These are phyloP conservation scores for Hygrophorus pudorinus DNA, from an alignment of 768 basidiomycete genomes.

Conservation along the genomic window DNA sequence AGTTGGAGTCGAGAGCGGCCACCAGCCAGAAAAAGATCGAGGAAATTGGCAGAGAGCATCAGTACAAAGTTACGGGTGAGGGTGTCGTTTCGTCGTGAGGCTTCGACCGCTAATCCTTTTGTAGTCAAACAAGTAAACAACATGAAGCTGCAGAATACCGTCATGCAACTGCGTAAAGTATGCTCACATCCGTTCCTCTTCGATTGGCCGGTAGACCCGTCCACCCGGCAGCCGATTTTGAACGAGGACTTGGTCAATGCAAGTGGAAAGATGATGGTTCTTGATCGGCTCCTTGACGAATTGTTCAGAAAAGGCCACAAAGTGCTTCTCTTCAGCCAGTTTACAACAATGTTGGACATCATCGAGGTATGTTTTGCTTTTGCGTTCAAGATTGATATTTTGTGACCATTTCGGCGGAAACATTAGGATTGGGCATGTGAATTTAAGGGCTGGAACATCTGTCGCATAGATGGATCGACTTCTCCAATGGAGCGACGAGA, in stretches of 20 bases:
- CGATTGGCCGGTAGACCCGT: conserved; percentile 65
- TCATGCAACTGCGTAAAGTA: conserved; percentile 97
- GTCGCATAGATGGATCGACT: conserved; percentile 88
- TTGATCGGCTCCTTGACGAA: conserved; percentile 78
- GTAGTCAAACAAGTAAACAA: conserved; percentile 82
- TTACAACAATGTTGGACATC: conserved; percentile 93
- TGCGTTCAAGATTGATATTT: conserved; percentile 1
- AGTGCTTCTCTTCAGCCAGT: conserved; percentile 84
- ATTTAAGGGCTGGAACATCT: conserved; percentile 73
- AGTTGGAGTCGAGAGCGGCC: conserved; percentile 26
- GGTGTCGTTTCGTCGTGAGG: conserved; percentile 1
- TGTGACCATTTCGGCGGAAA: background rate
- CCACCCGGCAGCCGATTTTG: conserved; percentile 51
- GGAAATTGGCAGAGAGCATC: conserved; percentile 48
- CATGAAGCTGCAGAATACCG: conserved; percentile 86
- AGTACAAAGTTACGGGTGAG: conserved; percentile 49
- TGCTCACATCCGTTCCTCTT: conserved; percentile 91
- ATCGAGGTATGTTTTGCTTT: conserved; percentile 53
- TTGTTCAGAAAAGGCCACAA: conserved; percentile 77
- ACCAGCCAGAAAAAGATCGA: conserved; percentile 36
- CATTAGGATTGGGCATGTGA: conserved; percentile 78
- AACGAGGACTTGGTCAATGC: conserved; percentile 75
- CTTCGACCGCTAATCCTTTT: background rate
- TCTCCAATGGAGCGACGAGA: conserved; percentile 71
- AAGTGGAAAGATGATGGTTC: conserved; percentile 96